These are phyloP conservation scores for Daldinia grandis DNA, from an alignment of 495 filamentous ascomycete species.

Conservation along the genomic window DNA sequence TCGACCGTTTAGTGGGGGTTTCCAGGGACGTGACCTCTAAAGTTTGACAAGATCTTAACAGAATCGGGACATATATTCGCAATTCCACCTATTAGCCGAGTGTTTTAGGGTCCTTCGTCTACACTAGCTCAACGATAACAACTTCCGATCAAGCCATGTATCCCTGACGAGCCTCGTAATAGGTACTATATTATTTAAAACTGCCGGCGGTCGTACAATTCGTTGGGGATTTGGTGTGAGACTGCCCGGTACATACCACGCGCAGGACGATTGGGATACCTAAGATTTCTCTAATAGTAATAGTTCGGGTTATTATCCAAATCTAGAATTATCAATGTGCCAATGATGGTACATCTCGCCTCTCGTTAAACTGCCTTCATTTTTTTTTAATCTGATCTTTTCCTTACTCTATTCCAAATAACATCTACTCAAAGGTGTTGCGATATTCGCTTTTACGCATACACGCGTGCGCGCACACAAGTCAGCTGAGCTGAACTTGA, in stretches of 20 bases:
- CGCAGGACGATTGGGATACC: background rate
- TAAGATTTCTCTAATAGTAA: background rate
- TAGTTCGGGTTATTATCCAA: background rate
- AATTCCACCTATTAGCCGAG: slow-evolving; percentile 4
- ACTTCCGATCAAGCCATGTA: background rate
- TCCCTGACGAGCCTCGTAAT: background rate
- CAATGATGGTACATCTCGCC: background rate
- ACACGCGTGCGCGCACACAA: background rate
- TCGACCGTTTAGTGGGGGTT: slow-evolving; percentile 1
- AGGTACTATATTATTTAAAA: background rate
- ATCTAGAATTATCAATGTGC: background rate
- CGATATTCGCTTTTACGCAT: slow-evolving; percentile 7
- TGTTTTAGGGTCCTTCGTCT: background rate
- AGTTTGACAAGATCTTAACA: background rate
- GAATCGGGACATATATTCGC: slow-evolving; percentile 11
- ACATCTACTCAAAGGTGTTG: background rate
- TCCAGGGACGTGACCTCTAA: slow-evolving; percentile 11
- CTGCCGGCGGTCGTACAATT: background rate
- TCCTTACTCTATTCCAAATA: background rate
- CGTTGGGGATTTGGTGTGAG: background rate
- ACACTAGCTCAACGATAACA: background rate
- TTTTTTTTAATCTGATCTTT: background rate
- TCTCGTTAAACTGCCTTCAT: background rate
- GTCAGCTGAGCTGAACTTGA: slow-evolving; percentile 27
- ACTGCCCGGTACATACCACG: background rate